phyloP scores from a whole-genome alignment of 2,329 filamentous ascomycete genomes.

The Trichoderma simmonsii region DNA sequence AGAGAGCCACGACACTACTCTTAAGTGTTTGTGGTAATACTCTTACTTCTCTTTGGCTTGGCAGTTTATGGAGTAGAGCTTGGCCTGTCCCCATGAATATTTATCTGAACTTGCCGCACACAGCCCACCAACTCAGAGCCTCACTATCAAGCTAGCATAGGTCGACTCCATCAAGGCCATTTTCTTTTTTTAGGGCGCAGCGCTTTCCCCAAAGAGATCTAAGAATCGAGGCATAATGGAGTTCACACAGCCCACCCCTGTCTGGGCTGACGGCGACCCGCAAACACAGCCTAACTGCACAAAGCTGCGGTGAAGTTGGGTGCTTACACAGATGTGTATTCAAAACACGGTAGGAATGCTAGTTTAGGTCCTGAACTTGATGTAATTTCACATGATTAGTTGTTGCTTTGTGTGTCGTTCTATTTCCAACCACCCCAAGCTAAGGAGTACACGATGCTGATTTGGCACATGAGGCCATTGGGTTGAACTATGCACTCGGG shows the following conservation, averaged over 20 bases:
- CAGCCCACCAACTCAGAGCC: background rate
- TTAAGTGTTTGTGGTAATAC: background rate
- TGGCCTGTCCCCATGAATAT: background rate
- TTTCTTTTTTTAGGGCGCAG: background rate
- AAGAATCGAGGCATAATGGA: background rate
- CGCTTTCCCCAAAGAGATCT: background rate
- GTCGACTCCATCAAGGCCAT: background rate
- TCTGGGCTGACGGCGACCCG: constrained; percentile 6
- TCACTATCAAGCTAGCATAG: background rate
- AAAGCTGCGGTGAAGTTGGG: constrained; percentile 10
- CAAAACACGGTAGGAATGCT: background rate
- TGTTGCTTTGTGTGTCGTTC: background rate
- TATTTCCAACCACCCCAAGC: background rate
- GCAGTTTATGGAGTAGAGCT: background rate
- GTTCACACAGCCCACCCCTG: background rate
- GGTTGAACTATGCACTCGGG: background rate
- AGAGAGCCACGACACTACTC: background rate
- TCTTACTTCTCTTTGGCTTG: background rate
- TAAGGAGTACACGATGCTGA: background rate
- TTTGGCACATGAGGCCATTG: background rate
- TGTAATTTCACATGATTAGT: background rate
- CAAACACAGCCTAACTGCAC: constrained; percentile 1
- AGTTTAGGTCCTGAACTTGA: background rate
- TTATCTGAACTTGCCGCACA: background rate
- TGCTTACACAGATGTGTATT: background rate